A percentile compares a stretch with the other conserved stretches of the same genome.
phyloP scores from a whole-genome alignment of 768 basidiomycete species.

The Suillus placidus region DNA sequence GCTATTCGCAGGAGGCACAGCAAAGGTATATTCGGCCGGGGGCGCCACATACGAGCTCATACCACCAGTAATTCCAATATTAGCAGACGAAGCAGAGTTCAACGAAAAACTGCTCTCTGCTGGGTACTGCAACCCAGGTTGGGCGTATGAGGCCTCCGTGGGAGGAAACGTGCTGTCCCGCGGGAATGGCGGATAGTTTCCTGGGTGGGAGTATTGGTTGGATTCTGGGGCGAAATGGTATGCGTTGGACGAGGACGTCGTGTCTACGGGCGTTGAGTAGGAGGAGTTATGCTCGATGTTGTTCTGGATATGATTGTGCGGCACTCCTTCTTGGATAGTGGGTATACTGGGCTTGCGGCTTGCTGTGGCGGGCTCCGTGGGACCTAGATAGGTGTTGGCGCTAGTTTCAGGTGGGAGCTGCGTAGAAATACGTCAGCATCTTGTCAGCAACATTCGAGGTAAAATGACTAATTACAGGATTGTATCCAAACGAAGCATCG shows the following conservation, averaged over 20 bases:
- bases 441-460: neutral
- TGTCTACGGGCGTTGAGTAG: constrained; percentile 18
- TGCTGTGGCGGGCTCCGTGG: constrained; percentile 21
- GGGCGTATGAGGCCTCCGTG: constrained; percentile 3
- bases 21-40: constrained; percentile 24
- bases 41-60: constrained; percentile 24
- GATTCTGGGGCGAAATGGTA: constrained; percentile 10
- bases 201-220: constrained; percentile 16
- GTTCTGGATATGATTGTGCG: constrained; percentile 28
- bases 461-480: constrained; percentile 18
- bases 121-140: constrained; percentile 24
- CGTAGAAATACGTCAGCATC: neutral
- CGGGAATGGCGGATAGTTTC: constrained; percentile 22
- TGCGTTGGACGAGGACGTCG: constrained; percentile 23
- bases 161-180: constrained; percentile 9
- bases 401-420: constrained; percentile 11
- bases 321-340: constrained; percentile 18
- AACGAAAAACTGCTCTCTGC: constrained; percentile 22
- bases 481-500: constrained; percentile 30
- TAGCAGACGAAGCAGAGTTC: constrained; percentile 3
- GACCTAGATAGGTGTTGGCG: constrained; percentile 22
- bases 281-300: constrained; percentile 15
- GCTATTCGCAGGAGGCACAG: constrained; percentile 11
- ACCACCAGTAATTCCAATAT: constrained; percentile 15
- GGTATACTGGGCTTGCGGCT: constrained; percentile 32